These are phyloP conservation scores for Eustoma russellianum DNA, from an alignment of 257 asterid species.

Conservation along the genomic window DNA sequence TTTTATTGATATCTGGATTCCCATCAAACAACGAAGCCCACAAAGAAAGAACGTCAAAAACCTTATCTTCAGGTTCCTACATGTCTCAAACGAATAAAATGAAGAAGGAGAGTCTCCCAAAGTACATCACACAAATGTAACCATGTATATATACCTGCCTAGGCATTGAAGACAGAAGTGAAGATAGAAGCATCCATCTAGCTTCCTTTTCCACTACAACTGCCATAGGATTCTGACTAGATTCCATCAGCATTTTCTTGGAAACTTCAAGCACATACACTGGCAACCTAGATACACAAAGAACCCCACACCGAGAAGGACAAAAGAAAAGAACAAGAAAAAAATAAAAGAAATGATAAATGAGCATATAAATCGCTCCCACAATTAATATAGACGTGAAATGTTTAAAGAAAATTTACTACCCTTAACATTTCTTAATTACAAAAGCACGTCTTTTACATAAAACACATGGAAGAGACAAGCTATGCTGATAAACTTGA, in stretches of 20 bases:
- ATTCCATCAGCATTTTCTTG: slow-evolving; percentile 67
- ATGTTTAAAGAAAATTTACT: too few relatives aligned
- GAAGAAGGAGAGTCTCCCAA: too few relatives aligned
- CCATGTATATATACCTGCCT: slow-evolving; percentile 46
- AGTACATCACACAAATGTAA: slow-evolving; percentile 6
- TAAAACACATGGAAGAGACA: too few relatives aligned
- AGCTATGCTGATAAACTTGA: too few relatives aligned
- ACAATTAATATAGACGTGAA: too few relatives aligned
- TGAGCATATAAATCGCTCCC: neutral
- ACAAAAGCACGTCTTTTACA: too few relatives aligned
- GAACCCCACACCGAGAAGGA: neutral
- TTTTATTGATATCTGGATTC: slow-evolving; percentile 39
- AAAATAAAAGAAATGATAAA: neutral
- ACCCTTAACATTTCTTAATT: too few relatives aligned
- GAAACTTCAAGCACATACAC: slow-evolving; percentile 76
- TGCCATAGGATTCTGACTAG: slow-evolving; percentile 65
- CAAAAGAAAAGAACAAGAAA: neutral
- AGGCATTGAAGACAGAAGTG: slow-evolving; percentile 78
- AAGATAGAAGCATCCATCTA: slow-evolving; percentile 92
- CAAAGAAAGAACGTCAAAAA: slow-evolving; percentile 83
- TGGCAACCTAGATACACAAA: slow-evolving; percentile 55
- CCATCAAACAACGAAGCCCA: slow-evolving; percentile 82
- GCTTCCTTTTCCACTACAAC: slow-evolving; percentile 85
- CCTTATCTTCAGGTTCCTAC: slow-evolving; percentile 92
- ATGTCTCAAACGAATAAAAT: slow-evolving; percentile 18